A percentile compares a stretch with the other conserved stretches of the same genome.
phyloP scores from a whole-genome alignment of 306 rosid genomes.

The Cucumis hystrix region DNA sequence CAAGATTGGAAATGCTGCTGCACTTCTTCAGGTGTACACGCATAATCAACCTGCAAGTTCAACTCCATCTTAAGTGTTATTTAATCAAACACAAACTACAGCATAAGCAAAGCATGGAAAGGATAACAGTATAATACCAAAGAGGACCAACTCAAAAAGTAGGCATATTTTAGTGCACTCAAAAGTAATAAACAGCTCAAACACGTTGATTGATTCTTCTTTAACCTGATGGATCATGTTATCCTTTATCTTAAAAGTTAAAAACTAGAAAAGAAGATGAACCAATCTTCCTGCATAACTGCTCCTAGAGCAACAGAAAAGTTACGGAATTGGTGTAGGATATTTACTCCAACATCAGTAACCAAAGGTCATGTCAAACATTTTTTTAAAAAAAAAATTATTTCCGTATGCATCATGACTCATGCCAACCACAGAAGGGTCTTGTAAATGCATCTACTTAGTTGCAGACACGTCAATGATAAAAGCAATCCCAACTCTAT shows the following conservation, averaged over 20 bases:
- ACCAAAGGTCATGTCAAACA: not conserved
- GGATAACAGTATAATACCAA: not conserved
- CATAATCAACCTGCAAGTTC: slow-evolving; percentile 75
- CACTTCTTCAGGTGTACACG: slow-evolving; percentile 98
- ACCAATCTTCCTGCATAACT: not conserved
- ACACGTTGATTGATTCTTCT: not conserved
- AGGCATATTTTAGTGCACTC: not conserved
- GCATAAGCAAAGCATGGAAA: not conserved
- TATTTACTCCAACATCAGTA: not conserved
- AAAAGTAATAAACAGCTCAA: not conserved
- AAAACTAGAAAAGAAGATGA: not conserved
- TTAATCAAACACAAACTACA: not conserved
- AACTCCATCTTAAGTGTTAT: slow-evolving; percentile 14
- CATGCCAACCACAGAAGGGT: not conserved
- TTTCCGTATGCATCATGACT: not conserved
- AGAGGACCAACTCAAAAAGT: not conserved
- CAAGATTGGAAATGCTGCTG: slow-evolving; percentile 94
- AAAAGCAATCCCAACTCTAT: not conserved
- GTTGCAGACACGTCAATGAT: not conserved
- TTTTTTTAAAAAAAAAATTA: not conserved
- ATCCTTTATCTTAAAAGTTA: slow-evolving; percentile 1
- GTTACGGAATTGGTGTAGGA: not conserved
- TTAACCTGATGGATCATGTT: not conserved
- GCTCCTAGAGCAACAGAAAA: not conserved
- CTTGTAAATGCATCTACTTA: not conserved